phyloP scores from a whole-genome alignment of 129 eudicot genomes.

The Saposhnikovia divaricata region DNA sequence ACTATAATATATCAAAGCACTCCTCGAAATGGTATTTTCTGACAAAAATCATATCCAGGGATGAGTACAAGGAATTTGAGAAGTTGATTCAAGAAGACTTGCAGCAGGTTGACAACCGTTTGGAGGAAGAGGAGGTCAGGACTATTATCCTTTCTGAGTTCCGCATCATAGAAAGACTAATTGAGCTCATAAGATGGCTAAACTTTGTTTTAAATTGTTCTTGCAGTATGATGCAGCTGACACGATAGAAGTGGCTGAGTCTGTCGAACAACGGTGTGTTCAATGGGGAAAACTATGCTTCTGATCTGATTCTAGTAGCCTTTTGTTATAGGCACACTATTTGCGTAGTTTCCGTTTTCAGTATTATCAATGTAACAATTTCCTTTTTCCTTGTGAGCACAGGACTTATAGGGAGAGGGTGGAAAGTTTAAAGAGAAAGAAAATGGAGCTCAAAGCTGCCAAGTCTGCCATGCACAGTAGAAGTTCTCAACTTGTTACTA shows the following conservation, averaged over 20 bases:
- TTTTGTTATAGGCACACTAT: background rate
- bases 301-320: background rate
- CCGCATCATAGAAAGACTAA: background rate
- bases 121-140: conserved; percentile 94
- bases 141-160: conserved; percentile 7
- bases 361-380: background rate
- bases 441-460: conserved; percentile 63
- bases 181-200: background rate
- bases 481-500: conserved; percentile 25
- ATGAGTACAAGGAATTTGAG: conserved; percentile 94
- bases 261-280: conserved; percentile 68
- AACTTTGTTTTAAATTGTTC: background rate
- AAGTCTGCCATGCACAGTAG: conserved; percentile 29
- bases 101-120: conserved; percentile 67
- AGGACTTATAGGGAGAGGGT: conserved; percentile 77
- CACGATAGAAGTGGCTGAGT: conserved; percentile 80
- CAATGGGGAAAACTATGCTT: conserved; percentile 1
- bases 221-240: conserved; percentile 96
- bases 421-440: conserved; percentile 63
- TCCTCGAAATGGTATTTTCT: background rate
- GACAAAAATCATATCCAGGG: conserved; percentile 44
- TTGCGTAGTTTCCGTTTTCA: background rate
- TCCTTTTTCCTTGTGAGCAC: conserved; percentile 18
- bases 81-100: conserved; percentile 76
- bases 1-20: background rate